Percentiles rank a stretch among this genome's conserved stretches.
These are phyloP conservation scores for Hysterium pulicare DNA, from an alignment of 2,329 filamentous ascomycete genomes.

Conservation along the genomic window DNA sequence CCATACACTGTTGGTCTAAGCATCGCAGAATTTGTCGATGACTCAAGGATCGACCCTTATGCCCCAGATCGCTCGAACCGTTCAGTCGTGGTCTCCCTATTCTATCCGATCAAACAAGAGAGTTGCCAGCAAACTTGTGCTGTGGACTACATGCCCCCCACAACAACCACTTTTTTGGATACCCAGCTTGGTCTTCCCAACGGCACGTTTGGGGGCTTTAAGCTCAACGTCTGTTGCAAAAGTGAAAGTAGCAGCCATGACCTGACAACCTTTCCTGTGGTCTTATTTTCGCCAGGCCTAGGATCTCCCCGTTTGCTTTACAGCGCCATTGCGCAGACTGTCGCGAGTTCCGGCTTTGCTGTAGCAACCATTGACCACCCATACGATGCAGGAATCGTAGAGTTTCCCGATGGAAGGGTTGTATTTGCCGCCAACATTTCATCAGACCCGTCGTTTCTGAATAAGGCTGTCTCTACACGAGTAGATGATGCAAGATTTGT, in stretches of 20 bases:
- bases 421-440: not conserved
- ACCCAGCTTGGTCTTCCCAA: constrained; percentile 24
- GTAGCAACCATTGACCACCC: constrained; percentile 48
- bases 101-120: constrained; percentile 12
- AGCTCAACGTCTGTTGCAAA: constrained; percentile 16
- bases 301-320: constrained; percentile 40
- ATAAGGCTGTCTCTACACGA: constrained; percentile 7
- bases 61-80: constrained; percentile 8
- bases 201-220: constrained; percentile 15
- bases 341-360: constrained; percentile 44
- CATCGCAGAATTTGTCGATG: constrained; percentile 9
- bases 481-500: constrained; percentile 21
- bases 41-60: constrained; percentile 12
- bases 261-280: constrained; percentile 4
- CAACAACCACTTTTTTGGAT: constrained; percentile 19
- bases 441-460: not conserved
- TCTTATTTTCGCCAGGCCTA: constrained; percentile 45
- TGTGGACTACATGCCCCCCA: constrained; percentile 21
- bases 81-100: constrained; percentile 21
- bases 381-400: constrained; percentile 42
- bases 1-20: constrained; percentile 8
- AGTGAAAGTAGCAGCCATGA: not conserved
- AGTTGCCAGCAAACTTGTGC: constrained; percentile 10
- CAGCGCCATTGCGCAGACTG: constrained; percentile 37
- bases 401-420: constrained; percentile 40